A percentile compares a stretch with the other conserved stretches of the same genome.
These are phyloP conservation scores for Phytophthora pisi DNA, from an alignment of 352 stramenopile species.

Conservation along the genomic window DNA sequence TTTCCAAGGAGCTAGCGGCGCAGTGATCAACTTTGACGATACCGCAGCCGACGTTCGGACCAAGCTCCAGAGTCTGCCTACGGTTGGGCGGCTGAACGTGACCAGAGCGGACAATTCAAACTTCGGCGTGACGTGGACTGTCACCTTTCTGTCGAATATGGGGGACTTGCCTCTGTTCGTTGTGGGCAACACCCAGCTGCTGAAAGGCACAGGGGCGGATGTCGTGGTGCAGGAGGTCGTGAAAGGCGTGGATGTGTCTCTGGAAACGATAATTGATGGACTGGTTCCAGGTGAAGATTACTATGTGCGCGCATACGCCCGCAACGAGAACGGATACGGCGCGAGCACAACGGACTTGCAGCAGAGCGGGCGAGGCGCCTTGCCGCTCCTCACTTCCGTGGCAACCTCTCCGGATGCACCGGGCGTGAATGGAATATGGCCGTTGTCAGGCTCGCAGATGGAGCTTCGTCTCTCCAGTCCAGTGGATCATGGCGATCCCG, in stretches of 20 bases:
- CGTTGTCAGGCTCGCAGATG: slow-evolving; percentile 64
- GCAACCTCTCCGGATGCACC: slow-evolving; percentile 42
- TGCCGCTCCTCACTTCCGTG: slow-evolving; percentile 52
- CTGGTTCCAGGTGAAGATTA: slow-evolving; percentile 53
- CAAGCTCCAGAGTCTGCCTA: slow-evolving; percentile 73
- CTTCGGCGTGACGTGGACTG: slow-evolving; percentile 67
- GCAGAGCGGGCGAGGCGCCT: slow-evolving; percentile 53
- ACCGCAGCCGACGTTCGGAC: slow-evolving; percentile 72
- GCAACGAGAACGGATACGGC: slow-evolving; percentile 75
- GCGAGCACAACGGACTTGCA: slow-evolving; percentile 65
- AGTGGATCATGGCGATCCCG: slow-evolving; percentile 33
- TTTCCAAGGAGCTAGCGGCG: slow-evolving; percentile 62
- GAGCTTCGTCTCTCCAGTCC: slow-evolving; percentile 41
- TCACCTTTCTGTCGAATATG: slow-evolving; percentile 76
- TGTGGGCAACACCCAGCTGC: slow-evolving; percentile 31
- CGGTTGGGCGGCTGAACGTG: slow-evolving; percentile 68
- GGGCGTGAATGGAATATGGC: slow-evolving; percentile 47
- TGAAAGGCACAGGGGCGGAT: slow-evolving; percentile 51
- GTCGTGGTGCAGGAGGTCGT: slow-evolving; percentile 58
- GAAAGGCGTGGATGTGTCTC: slow-evolving; percentile 64
- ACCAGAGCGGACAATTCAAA: slow-evolving; percentile 44
- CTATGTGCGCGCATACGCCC: slow-evolving; percentile 66
- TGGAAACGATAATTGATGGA: slow-evolving; percentile 66
- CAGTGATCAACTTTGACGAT: slow-evolving; percentile 72
- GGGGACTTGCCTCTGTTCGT: slow-evolving; percentile 67